Evolutionary conservation across 129 eudicot species (phyloP), one percentile per base, ranked within the genome.

Genomic region (Oenanthe sinensis): DNA sequence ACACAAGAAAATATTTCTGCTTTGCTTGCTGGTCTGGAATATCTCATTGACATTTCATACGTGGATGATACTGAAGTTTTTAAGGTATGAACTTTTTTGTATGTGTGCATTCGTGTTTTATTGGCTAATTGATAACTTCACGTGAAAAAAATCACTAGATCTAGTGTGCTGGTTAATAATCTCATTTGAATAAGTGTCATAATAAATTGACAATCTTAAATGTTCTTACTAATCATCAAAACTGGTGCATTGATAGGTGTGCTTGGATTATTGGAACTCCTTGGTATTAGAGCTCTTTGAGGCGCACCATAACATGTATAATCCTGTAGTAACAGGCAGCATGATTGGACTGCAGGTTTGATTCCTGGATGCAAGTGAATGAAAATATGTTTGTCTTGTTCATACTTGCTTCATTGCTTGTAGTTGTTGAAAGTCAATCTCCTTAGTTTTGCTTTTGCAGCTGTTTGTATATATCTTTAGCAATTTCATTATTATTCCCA

Each of bases 61-160:
- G 99, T 96, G 82, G 99, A 96, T 81, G 99, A 96, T 75, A 96
- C 97, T 0, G 99, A 96, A 85, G 99, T 96, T 80, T 96, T 96
- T 78, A 96, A 96, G 97, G 99, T 92, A 88, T 28, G 74, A 14
- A 16, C 15, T 67, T 60, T 60, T n/a, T 10, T 12, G 36, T 60
- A 10, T 9, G 33, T 58, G 65, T 7, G 0, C 9, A 12, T 60
- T n/a, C 10, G 15, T 60, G 4, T 22, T n/a, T 60, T 24, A n/a
- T 33, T 24, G 33, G 33, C 33, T 60, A 9, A 28, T 30, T 30
- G 71, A 65, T 0, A 30, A 28, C 71, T 12, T 30, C 17, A 0
- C 20, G 71, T 2, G 10, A 30, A 30, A 26, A 55, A 65, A 5
- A 6, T 62, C 17, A 62, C 70, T 26, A 12, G 20, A 22, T 22